Percentiles rank a stretch among this genome's conserved stretches.
phyloP scores from a whole-genome alignment of 768 basidiomycete species.

The Tylopilus intermedius region DNA sequence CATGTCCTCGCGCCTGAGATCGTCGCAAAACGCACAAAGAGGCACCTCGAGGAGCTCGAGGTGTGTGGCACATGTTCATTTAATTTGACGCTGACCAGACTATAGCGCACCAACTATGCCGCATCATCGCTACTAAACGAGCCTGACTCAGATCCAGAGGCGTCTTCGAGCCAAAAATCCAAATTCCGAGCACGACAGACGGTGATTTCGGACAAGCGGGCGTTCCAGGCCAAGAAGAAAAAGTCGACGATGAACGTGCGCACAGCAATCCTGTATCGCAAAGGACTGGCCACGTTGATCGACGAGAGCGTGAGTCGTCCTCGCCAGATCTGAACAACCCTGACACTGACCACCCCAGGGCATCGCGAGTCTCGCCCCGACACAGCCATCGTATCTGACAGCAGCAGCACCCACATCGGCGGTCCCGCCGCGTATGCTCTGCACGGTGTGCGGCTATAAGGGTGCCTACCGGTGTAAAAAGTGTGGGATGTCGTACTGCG shows the following conservation, averaged over 20 bases:
- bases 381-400: slow-evolving; percentile 66
- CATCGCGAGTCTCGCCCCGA: slow-evolving; percentile 47
- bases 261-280: slow-evolving; percentile 76
- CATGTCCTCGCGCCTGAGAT: slow-evolving; percentile 55
- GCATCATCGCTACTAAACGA: slow-evolving; percentile 37
- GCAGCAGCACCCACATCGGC: slow-evolving; percentile 54
- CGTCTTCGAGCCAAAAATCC: slow-evolving; percentile 21
- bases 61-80: slow-evolving; percentile 29
- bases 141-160: slow-evolving; percentile 28
- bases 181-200: slow-evolving; percentile 72
- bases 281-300: slow-evolving; percentile 65
- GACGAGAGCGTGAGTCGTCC: slow-evolving; percentile 70
- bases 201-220: slow-evolving; percentile 69
- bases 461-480: slow-evolving; percentile 73
- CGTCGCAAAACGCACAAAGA: slow-evolving; percentile 68
- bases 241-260: slow-evolving; percentile 80
- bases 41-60: slow-evolving; percentile 84
- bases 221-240: slow-evolving; percentile 52
- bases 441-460: slow-evolving; percentile 86
- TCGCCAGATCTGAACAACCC: neutral
- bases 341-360: slow-evolving; percentile 39
- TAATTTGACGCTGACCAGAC: neutral
- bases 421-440: slow-evolving; percentile 67
- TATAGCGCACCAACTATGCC: slow-evolving; percentile 72
- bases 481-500: slow-evolving; percentile 76